These are phyloP conservation scores for Xylaria multiplex DNA, from an alignment of 2,329 filamentous ascomycete species.

Conservation along the genomic window DNA sequence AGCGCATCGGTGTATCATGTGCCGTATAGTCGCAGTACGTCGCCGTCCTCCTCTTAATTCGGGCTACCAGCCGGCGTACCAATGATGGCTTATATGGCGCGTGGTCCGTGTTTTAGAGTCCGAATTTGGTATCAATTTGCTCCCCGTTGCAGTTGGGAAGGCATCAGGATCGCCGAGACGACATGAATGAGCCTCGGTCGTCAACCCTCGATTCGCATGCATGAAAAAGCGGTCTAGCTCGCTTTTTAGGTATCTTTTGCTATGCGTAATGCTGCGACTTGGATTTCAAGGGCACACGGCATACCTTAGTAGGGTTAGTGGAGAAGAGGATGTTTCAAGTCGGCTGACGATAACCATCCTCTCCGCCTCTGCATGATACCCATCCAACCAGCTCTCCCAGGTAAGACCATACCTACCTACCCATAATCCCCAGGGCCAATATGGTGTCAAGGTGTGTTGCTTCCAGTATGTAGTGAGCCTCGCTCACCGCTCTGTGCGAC, in stretches of 20 bases:
- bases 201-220: conserved; percentile 6
- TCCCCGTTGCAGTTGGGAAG: background rate
- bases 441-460: background rate
- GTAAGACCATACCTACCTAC: conserved; percentile 8
- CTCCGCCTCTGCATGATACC: conserved; percentile 24
- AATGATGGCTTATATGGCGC: background rate
- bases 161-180: conserved; percentile 7
- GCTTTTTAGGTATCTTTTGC: background rate
- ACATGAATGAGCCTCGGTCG: conserved; percentile 1
- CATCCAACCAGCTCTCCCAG: conserved; percentile 8
- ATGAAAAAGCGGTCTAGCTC: conserved; percentile 28
- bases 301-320: conserved; percentile 11
- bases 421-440: background rate
- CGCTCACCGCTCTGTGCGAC: conserved; percentile 19
- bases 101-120: background rate
- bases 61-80: background rate
- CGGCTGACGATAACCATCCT: conserved; percentile 31
- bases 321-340: conserved; percentile 34
- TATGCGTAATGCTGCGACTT: conserved; percentile 5
- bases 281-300: conserved; percentile 15
- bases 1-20: conserved; percentile 25
- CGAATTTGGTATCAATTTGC: background rate
- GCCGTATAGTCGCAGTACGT: conserved; percentile 5
- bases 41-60: conserved; percentile 4
- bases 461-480: background rate